Evolutionary conservation across 1,284 basidiomycete genomes (phyloP).

Genomic region (Mycena citricolor): DNA sequence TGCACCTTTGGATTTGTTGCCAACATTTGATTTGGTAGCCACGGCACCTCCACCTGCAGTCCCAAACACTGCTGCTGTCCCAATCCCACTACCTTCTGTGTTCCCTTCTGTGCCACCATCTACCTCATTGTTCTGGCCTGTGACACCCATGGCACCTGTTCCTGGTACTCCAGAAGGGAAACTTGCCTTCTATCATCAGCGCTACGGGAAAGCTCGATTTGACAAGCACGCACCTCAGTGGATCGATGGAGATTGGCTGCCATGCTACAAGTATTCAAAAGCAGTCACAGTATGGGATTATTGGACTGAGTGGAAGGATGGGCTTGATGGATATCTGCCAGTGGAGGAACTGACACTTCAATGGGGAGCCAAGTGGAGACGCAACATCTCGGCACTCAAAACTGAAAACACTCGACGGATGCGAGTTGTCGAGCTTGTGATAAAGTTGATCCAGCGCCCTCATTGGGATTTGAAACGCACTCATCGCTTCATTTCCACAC

Average conservation of each 20-base stretch:
- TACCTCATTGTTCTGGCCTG: neutral
- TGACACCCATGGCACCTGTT: too few relatives aligned
- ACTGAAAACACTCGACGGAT: constrained; percentile 7
- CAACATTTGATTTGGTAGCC: too few relatives aligned
- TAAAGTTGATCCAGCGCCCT: constrained; percentile 1
- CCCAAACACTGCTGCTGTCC: too few relatives aligned
- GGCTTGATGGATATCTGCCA: constrained; percentile 8
- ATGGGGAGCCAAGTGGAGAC: constrained; percentile 5
- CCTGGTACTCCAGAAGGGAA: too few relatives aligned
- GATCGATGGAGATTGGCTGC: too few relatives aligned
- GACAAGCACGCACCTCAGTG: too few relatives aligned
- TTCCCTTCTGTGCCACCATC: neutral
- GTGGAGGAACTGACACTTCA: constrained; percentile 4
- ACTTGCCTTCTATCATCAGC: too few relatives aligned
- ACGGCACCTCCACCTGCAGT: too few relatives aligned
- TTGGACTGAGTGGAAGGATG: constrained; percentile 11
- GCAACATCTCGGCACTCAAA: neutral
- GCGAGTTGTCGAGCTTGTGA: constrained; percentile 7
- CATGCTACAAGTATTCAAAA: neutral
- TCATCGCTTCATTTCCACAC: constrained; percentile 2
- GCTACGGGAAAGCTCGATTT: too few relatives aligned
- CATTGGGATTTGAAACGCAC: constrained; percentile 1
- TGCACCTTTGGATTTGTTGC: too few relatives aligned
- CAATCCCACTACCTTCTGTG: too few relatives aligned
- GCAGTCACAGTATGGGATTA: neutral